phyloP scores from a whole-genome alignment of 1,284 basidiomycete species.

The Megacollybia platyphylla region DNA sequence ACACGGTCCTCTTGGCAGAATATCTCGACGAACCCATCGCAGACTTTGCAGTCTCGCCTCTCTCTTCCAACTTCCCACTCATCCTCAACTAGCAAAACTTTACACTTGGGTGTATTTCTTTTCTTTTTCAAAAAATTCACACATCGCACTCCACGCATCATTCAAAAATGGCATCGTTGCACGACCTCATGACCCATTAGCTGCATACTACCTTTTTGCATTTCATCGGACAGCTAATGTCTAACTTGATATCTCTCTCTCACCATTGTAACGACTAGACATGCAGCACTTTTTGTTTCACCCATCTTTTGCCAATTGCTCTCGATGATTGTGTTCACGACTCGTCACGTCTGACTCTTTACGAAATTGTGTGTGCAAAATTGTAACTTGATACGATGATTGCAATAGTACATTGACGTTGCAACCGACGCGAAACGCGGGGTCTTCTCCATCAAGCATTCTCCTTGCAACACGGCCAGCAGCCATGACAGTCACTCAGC shows the following conservation, averaged over 20 bases:
- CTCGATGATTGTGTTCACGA: constrained; percentile 13
- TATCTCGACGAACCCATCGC: constrained; percentile 17
- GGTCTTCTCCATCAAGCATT: too few species aligned
- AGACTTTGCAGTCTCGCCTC: constrained; percentile 36
- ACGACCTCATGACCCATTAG: constrained; percentile 14
- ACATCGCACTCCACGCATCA: constrained; percentile 8
- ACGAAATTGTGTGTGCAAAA: constrained; percentile 3
- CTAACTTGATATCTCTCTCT: constrained; percentile 9
- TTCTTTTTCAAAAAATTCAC: background rate
- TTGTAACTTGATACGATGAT: constrained; percentile 2
- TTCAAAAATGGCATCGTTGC: constrained; percentile 16
- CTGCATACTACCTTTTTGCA: constrained; percentile 6
- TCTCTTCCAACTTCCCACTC: constrained; percentile 28
- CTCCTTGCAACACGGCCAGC: too few species aligned
- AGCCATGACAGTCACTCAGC: too few species aligned
- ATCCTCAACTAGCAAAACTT: constrained; percentile 26
- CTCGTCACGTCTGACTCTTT: constrained; percentile 4
- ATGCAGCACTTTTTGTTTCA: constrained; percentile 31
- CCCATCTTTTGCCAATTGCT: constrained; percentile 16
- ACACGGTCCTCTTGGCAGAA: constrained; percentile 10
- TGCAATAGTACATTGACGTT: constrained; percentile 5
- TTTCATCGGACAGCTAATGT: constrained; percentile 8
- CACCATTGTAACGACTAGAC: constrained; percentile 57
- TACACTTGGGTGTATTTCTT: background rate
- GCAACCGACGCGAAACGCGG: background rate